Base-by-base conservation (phyloP, 2,329 filamentous ascomycete species). In the Scopulariopsis brevicaulis region DNA sequence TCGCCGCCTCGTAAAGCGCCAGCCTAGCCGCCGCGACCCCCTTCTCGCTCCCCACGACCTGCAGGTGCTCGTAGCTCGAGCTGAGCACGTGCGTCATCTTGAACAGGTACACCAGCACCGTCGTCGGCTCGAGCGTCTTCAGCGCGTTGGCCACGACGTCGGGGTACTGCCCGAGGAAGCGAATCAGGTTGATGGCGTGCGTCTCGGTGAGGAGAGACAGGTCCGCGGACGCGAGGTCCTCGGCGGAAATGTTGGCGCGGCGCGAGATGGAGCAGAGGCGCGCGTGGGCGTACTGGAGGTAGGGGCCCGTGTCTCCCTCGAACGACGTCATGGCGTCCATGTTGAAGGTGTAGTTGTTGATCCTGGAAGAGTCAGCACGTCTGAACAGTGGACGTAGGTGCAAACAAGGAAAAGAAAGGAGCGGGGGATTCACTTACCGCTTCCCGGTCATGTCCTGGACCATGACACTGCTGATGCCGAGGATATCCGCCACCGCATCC, bases 391-490 rank as follows among this genome's bases (percentile, higher is more conserved):
- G n/a, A n/a, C n/a, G n/a, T n/a, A n/a, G n/a, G n/a, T n/a, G n/a
- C n/a, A n/a, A n/a, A n/a, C n/a, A n/a, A n/a, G 37, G 15, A 18
- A 48, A 25, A 10, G 20, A 22, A 24, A 50, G 46, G 20, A 4
- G 22, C 8, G 46, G 10, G 20, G 5, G 22, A 14, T 6, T 12
- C 4, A 46, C 61, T 56, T 34, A 63, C 61, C 61, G 83, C 83
- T 96, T 97, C 70, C 93, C 94, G 63, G 83, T 88, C 90, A 97
- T 96, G 68, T 97, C 94, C 73, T 97, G 93, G 22, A 96, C 90
- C 91, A 97, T 97, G 68, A 97, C 93, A 68, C 89, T 87, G 63
- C 88, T 92, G 69, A 97, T 96, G 62, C 93, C 94, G 3, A 97
- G 81, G 12, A 83, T 90, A 74, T 97, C 94, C 61, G 94, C 91